These are phyloP conservation scores for Trichoderma gracile DNA, from an alignment of 2,329 filamentous ascomycete species.

Conservation along the genomic window DNA sequence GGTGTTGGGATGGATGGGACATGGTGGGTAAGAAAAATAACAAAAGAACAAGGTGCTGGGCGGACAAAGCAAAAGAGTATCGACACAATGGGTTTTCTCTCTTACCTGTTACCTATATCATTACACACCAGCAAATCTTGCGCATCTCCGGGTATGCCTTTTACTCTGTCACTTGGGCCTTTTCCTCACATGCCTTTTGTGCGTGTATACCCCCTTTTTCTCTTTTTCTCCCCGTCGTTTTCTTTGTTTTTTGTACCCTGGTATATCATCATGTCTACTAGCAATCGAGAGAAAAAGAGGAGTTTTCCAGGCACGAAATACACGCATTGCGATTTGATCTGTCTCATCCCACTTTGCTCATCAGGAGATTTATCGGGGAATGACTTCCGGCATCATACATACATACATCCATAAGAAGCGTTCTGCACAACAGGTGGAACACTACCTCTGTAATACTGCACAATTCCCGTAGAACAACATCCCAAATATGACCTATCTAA, in stretches of 20 bases:
- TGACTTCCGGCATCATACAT: no score
- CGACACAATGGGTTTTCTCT: not conserved
- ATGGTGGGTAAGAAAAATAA: not conserved
- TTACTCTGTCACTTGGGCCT: not conserved
- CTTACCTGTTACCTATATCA: not conserved
- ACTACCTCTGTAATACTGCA: no score
- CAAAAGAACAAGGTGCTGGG: not conserved
- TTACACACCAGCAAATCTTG: not conserved
- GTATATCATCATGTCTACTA: conserved; percentile 19
- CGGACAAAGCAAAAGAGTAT: no score
- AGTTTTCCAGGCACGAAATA: conserved; percentile 19
- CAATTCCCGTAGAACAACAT: no score
- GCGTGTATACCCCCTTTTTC: not conserved
- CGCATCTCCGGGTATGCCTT: not conserved
- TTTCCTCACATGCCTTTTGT: not conserved
- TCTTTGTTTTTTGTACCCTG: conserved; percentile 17
- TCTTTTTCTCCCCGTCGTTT: not conserved
- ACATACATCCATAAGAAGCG: no score
- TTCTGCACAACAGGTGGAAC: no score
- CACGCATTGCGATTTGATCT: conserved; percentile 14
- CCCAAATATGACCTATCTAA: no score
- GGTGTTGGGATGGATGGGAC: no score
- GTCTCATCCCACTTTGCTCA: not conserved
- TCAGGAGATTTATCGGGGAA: no score
- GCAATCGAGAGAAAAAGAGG: conserved; percentile 1